Base-by-base conservation (phyloP, 805 yeast species). In the Ogataea glucozyma region DNA sequence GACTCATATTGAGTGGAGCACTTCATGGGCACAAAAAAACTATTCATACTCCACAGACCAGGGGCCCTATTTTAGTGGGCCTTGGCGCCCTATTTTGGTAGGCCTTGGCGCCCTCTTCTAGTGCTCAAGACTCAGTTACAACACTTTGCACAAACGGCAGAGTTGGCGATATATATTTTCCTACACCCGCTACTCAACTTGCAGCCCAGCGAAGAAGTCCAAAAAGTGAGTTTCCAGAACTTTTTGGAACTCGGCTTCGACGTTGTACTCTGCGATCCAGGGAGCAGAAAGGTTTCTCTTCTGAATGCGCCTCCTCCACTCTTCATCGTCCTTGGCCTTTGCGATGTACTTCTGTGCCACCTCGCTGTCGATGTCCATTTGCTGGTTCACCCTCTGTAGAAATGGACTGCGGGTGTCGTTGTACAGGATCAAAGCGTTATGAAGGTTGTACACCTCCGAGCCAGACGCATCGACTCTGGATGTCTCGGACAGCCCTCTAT, bases 241-340 rank as follows among this genome's bases (percentile, higher is more conserved):
- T 20, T 44, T 18, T 24, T 44, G 40, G 17, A 44, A 44, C 37
- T 39, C 43, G 20, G 39, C 39, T 17, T 44, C 43, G 11, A 38
- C 47, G 27, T 39, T 39, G 23, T 44, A 34, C 17, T 39, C 40
- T 6, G 47, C 26, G 12, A 44, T 44, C 47, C 47, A 44, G 10
- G 26, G 31, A 16, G 40, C 37, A 6, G 32, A 30, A 6, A 44
- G 18, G 13, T 36, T 31, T 17, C 38, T 34, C 30, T 39, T 35
- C 11, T 27, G 29, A 3, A 39, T 17, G 12, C 44, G 40, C 8
- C 26, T 29, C 8, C 43, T 29, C 47, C 47, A 44, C 13, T 44
- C 47, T 12, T 21, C 36, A 17, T 44, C 47, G 18, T 27, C 23
- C n/a, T 33, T 26, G 6, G 47, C 47, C 11, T 40, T 39, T 6